Conservation (phyloP, 371 early-diverging fungal species). For the Syncephalis fuscata region DNA sequence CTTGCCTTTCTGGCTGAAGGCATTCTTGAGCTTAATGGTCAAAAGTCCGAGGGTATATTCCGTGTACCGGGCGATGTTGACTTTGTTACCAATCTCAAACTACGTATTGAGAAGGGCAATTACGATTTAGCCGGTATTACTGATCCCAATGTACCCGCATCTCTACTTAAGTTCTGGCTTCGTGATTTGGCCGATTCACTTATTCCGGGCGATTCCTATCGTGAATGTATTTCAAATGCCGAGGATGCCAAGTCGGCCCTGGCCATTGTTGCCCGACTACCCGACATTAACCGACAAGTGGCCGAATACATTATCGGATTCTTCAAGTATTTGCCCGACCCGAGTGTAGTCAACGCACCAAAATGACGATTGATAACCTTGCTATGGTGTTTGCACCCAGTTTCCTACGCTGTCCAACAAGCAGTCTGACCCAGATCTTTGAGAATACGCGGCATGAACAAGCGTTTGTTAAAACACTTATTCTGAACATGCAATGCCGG, state of each 20-base stretch:
- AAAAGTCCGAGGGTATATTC: constrained; percentile 85
- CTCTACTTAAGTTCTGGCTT: constrained; percentile 83
- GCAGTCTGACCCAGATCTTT: constrained; percentile 7
- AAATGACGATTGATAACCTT: constrained; percentile 78
- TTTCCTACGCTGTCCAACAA: constrained; percentile 69
- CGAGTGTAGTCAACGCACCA: constrained; percentile 43
- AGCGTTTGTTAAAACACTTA: constrained; percentile 5
- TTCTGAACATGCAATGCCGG: background rate
- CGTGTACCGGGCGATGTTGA: constrained; percentile 92
- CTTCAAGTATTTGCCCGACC: constrained; percentile 66
- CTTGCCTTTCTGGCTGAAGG: constrained; percentile 68
- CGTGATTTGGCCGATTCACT: constrained; percentile 85
- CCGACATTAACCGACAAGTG: constrained; percentile 58
- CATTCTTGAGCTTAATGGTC: constrained; percentile 60
- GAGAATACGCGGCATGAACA: constrained; percentile 8
- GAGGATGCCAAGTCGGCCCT: constrained; percentile 33
- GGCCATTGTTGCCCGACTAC: constrained; percentile 43
- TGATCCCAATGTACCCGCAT: constrained; percentile 86
- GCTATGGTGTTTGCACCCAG: constrained; percentile 97
- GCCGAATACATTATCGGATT: constrained; percentile 64
- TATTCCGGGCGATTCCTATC: constrained; percentile 69
- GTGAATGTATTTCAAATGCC: constrained; percentile 36
- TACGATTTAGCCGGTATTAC: constrained; percentile 45
- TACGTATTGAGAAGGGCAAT: constrained; percentile 3
- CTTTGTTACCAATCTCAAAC: constrained; percentile 52